Percentiles rank a stretch among this genome's conserved stretches.
These are phyloP conservation scores for Murraya koenigii DNA, from an alignment of 345 rosid species.

Conservation along the genomic window DNA sequence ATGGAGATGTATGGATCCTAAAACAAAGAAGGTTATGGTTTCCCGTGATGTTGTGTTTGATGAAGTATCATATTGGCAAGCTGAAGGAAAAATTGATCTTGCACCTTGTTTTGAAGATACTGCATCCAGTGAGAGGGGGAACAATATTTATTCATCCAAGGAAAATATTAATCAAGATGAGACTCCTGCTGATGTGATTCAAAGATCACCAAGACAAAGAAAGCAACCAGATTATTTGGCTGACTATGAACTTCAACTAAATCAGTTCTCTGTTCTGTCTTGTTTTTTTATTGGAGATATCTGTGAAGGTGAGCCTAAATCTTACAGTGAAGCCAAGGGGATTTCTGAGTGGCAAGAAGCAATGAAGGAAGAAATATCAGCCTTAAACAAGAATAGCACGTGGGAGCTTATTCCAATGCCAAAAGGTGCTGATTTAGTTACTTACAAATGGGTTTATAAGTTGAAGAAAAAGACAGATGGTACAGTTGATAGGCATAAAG, in stretches of 20 bases:
- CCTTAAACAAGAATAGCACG: background rate
- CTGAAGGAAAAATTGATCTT: background rate
- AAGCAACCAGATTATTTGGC: background rate
- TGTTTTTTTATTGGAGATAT: background rate
- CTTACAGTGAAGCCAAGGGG: background rate
- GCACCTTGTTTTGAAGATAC: background rate
- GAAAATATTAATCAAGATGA: background rate
- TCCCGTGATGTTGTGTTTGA: slow-evolving; percentile 22
- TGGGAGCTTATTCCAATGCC: slow-evolving; percentile 6
- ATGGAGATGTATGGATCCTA: slow-evolving; percentile 20
- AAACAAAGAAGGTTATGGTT: background rate
- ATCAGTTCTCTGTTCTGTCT: background rate
- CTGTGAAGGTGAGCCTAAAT: background rate
- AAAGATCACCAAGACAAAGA: background rate
- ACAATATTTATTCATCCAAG: background rate
- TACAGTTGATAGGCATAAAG: background rate
- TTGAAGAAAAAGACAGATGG: background rate
- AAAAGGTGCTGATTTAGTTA: background rate
- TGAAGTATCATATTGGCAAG: slow-evolving; percentile 14
- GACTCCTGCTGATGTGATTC: accelerated
- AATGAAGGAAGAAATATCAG: background rate
- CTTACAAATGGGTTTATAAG: slow-evolving; percentile 12
- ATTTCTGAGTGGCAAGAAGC: background rate
- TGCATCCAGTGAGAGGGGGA: background rate
- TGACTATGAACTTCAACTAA: slow-evolving; percentile 1